These are phyloP conservation scores for Krasilnikovozyma curviuscula DNA, from an alignment of 768 basidiomycete species.

Conservation along the genomic window DNA sequence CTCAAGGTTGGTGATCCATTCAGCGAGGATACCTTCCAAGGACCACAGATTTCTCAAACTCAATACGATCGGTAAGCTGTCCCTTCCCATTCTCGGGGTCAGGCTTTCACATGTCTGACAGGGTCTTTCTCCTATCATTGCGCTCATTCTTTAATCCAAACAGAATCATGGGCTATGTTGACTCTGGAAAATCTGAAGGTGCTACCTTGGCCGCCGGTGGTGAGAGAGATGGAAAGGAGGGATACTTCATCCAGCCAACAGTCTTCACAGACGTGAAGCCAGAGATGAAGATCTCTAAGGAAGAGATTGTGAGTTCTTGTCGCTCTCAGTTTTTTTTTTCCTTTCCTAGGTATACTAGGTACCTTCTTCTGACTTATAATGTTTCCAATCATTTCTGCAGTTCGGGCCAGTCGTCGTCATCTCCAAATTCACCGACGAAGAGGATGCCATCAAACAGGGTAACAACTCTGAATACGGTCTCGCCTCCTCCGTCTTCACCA, in stretches of 20 bases:
- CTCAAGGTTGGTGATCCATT: slow-evolving; percentile 56
- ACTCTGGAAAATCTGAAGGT: slow-evolving; percentile 43
- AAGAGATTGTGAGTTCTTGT: too few relatives aligned
- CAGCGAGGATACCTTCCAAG: slow-evolving; percentile 39
- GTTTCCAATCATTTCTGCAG: too few relatives aligned
- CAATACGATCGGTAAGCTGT: slow-evolving; percentile 48
- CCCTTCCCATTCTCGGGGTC: too few relatives aligned
- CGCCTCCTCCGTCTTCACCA: slow-evolving; percentile 68
- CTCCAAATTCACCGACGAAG: slow-evolving; percentile 67
- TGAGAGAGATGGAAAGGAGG: slow-evolving; percentile 40
- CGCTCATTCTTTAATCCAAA: slow-evolving; percentile 5
- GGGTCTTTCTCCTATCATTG: background rate
- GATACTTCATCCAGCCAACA: slow-evolving; percentile 76
- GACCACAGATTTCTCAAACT: slow-evolving; percentile 53
- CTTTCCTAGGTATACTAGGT: too few relatives aligned
- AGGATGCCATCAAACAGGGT: slow-evolving; percentile 59
- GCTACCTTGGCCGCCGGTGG: slow-evolving; percentile 51
- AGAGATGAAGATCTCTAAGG: slow-evolving; percentile 57
- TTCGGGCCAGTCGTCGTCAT: slow-evolving; percentile 84
- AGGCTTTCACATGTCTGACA: background rate
- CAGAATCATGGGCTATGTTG: slow-evolving; percentile 51
- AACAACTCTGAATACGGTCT: slow-evolving; percentile 80
- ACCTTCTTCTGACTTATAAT: too few relatives aligned
- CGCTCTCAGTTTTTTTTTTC: too few relatives aligned
- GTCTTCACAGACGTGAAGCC: slow-evolving; percentile 11